Evolutionary conservation across 2,329 filamentous ascomycete species (phyloP).

Genomic region (Apiospora saccharicola): DNA sequence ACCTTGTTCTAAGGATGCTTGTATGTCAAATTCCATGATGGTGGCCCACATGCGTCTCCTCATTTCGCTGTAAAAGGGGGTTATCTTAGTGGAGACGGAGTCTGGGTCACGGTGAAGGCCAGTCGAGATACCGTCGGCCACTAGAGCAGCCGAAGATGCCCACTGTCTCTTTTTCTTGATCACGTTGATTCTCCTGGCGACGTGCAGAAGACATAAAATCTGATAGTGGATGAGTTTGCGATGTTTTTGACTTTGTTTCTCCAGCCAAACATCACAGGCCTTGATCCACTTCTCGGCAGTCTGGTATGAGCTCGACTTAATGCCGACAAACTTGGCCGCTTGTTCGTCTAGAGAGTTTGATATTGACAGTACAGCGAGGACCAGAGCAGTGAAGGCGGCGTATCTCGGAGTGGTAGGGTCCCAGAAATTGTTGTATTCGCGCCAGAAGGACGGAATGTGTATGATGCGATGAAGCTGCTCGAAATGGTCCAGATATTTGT

Average conservation of each 20-base stretch:
- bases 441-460: constrained; percentile 65
- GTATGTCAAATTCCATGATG: constrained; percentile 68
- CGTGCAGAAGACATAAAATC: constrained; percentile 65
- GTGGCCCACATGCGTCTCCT: constrained; percentile 67
- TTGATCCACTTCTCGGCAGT: constrained; percentile 64
- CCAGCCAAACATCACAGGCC: constrained; percentile 62
- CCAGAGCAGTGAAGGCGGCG: constrained; percentile 63
- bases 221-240: constrained; percentile 68
- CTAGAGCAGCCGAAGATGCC: constrained; percentile 62
- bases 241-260: constrained; percentile 66
- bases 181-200: constrained; percentile 67
- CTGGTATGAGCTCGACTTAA: constrained; percentile 64
- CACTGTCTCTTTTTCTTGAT: constrained; percentile 72
- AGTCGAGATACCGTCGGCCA: constrained; percentile 65
- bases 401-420: constrained; percentile 51
- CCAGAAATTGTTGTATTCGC: constrained; percentile 65
- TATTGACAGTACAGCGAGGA: constrained; percentile 68
- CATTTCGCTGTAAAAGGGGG: constrained; percentile 69
- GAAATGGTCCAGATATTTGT: constrained; percentile 61
- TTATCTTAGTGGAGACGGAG: constrained; percentile 61
- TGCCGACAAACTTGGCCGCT: constrained; percentile 62
- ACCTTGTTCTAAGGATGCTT: constrained; percentile 67
- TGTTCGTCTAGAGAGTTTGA: constrained; percentile 64
- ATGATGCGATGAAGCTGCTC: constrained; percentile 65
- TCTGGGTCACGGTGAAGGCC: constrained; percentile 67